These are phyloP conservation scores for Nectriaceae sp. DNA, from an alignment of 2,329 filamentous ascomycete species.

Conservation along the genomic window DNA sequence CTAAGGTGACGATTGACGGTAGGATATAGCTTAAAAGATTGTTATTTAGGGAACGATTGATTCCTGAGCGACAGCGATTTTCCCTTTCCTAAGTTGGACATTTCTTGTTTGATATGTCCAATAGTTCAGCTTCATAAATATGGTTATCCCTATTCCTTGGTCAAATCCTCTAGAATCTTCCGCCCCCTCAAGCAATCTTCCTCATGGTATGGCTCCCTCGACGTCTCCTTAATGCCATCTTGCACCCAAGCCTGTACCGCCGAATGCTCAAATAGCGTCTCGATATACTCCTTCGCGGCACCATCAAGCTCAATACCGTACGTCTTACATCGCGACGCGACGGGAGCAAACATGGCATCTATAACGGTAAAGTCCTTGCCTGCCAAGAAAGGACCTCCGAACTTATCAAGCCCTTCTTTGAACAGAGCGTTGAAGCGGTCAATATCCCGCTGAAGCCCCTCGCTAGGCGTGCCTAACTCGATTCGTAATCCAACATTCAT, in stretches of 20 bases:
- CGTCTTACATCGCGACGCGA: constrained; percentile 42
- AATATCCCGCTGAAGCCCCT: constrained; percentile 37
- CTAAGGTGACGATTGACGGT: too few species aligned
- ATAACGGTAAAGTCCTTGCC: constrained; percentile 39
- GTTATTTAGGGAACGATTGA: too few species aligned
- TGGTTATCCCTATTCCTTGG: constrained; percentile 1
- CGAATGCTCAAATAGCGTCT: constrained; percentile 35
- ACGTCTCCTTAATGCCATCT: constrained; percentile 39
- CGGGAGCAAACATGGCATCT: constrained; percentile 45
- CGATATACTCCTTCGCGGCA: constrained; percentile 33
- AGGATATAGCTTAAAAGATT: too few species aligned
- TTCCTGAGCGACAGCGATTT: too few species aligned
- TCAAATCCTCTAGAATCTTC: constrained; percentile 33
- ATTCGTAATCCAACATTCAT: constrained; percentile 45
- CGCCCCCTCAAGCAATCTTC: constrained; percentile 37
- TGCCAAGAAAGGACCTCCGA: constrained; percentile 45
- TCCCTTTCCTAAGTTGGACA: too few species aligned
- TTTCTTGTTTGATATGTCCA: too few species aligned
- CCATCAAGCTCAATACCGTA: constrained; percentile 36
- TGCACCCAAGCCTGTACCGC: constrained; percentile 41
- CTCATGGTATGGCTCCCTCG: constrained; percentile 39
- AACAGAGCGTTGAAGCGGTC: constrained; percentile 39
- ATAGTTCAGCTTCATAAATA: constrained; percentile 1
- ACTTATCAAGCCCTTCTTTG: constrained; percentile 38
- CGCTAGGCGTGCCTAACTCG: constrained; percentile 30